Base-by-base conservation (phyloP, 345 rosid species). In the Cardamine chenopodiifolia region DNA sequence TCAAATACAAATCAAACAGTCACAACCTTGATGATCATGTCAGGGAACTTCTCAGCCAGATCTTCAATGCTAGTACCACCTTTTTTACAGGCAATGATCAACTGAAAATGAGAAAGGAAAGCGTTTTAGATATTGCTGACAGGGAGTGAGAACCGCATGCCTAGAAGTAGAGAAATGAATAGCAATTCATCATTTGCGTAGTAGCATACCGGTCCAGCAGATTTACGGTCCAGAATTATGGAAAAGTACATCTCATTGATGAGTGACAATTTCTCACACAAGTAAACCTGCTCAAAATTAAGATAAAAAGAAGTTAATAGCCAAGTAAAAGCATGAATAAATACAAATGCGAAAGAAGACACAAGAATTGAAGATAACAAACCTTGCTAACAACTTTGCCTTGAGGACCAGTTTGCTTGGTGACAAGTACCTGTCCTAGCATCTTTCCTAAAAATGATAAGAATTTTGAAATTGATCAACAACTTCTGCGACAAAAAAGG, bases 1-100 rank as follows among this genome's bases (percentile, higher is more conserved):
- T 63, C 23, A 60, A 64, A 11, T 4, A 55, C n/a, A 2, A 22
- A 64, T 28, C 23, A 49, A 68, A 60, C 26, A 31, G 32, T 61
- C 35, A 61, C 52, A 71, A 96, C 98, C 98, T 92, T 90, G 53
- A 90, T 86, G 68, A 96, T 92, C 97, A 96, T 89, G 79, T 92
- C 89, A 45, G 98, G 99, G 78, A 86, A 96, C 75, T 96, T 96
- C 82, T 92, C 98, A 13, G 98, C 98, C 61, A 96, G 98, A 80
- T 96, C 99, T 82, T 96, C 99, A 79, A 96, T 96, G 83, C 99
- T 92, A 84, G 99, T 96, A 73, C 99, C 98, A 60, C 98, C 99
- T 76, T 92, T 90, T 52, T 87, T 90, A 74, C 98, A 96, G 60
- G 96, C 91, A 77, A 96, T 96, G 54, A 96, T 96, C 62, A 96